These are phyloP conservation scores for Oenanthe javanica DNA, from an alignment of 140 eudicot species.

Conservation along the genomic window DNA sequence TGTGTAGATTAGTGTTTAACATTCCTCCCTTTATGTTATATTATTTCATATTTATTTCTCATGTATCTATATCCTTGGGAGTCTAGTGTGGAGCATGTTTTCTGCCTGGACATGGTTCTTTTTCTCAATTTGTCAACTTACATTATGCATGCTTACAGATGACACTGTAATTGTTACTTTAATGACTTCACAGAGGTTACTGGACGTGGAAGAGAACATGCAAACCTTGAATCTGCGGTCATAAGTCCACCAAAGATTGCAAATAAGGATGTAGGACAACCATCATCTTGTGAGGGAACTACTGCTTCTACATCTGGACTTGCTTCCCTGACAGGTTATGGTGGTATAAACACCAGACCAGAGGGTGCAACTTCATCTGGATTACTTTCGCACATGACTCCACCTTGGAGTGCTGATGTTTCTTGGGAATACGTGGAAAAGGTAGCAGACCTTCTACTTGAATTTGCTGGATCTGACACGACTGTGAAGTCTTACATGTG, in stretches of 20 bases:
- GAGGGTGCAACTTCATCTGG: slow-evolving; percentile 97
- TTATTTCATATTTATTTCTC: background rate
- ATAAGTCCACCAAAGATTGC: slow-evolving; percentile 41
- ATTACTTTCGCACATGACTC: slow-evolving; percentile 66
- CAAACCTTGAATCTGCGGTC: slow-evolving; percentile 42
- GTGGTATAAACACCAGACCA: slow-evolving; percentile 85
- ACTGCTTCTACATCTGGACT: slow-evolving; percentile 62
- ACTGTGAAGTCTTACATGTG: slow-evolving; percentile 92
- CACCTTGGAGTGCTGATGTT: slow-evolving; percentile 93
- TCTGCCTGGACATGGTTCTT: background rate
- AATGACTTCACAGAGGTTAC: slow-evolving; percentile 59
- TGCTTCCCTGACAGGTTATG: slow-evolving; percentile 88
- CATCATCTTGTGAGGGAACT: slow-evolving; percentile 55
- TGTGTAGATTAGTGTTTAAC: slow-evolving; percentile 5
- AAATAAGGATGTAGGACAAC: slow-evolving; percentile 44
- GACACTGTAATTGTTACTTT: slow-evolving; percentile 15
- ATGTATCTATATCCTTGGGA: background rate
- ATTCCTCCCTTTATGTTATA: background rate
- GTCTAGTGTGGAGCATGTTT: background rate
- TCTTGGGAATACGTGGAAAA: slow-evolving; percentile 84
- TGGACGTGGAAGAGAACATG: slow-evolving; percentile 74
- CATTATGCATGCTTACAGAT: background rate
- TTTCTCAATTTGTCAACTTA: background rate
- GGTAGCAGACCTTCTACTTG: slow-evolving; percentile 90
- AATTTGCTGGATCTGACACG: slow-evolving; percentile 89